Base-by-base conservation (phyloP, 306 rosid genomes). In the Luffa aegyptiaca region DNA sequence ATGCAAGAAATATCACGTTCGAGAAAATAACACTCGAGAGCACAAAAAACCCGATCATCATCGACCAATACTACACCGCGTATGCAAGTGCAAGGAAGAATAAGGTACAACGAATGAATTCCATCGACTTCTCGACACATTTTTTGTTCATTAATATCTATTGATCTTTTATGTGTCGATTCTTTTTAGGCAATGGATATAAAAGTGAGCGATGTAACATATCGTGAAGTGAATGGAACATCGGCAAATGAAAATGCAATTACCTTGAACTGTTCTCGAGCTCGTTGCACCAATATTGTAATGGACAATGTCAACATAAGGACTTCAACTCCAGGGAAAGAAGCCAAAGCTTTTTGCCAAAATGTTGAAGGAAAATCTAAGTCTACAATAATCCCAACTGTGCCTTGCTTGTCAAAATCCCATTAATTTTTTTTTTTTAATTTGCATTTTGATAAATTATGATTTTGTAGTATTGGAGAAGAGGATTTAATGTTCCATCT, bases 1-100 rank as follows among this genome's bases (percentile, higher is more conserved):
- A 83, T 85, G 90, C 92, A 1, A 88, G 64, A 36, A 83, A 84
- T 11, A 88, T 90, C 41, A 76, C 48, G 14, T 90, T 76, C 49
- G 85, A 86, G 20, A 56, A 90, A n/a, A 88, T 90, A 13, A 18
- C 2, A 51, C 14, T 88, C 1, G 6, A 10, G 5, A 76, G 12
- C 10, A 69, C 79, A 1, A 4, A 26, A 4, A 86, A 86, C 4
- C 90, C 93, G 7, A 45, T 88, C 2, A 64, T 88, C 10, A 86
- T 88, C 36, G 80, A 86, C 41, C 92, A 90, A 1, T 5, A 73
- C 6, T 88, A 90, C 37, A 1, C 55, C 8, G 8, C 46, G 3
- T 0, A 0, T 3, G 13, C 17, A 58, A 17, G 6, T 1, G 9
- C 65, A 52, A 16, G 36, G 1, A 55, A 56, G 36, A 37, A 3